Conservation (phyloP, 352 stramenopile species). For the Phytophthora kernoviae region DNA sequence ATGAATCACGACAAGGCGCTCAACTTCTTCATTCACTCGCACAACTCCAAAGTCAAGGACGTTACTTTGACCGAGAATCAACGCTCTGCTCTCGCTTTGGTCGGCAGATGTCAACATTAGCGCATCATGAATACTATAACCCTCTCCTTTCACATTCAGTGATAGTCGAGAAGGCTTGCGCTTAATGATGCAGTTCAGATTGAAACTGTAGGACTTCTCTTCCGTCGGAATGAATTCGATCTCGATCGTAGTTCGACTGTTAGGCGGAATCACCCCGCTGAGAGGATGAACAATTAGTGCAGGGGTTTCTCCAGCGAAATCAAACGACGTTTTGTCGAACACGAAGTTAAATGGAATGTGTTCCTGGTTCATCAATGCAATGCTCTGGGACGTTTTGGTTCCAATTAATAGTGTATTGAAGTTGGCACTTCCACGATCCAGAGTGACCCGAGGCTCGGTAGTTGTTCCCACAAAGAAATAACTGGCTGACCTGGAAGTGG, state of each 20-base stretch:
- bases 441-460: conserved; percentile 86
- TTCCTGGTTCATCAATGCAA: conserved; percentile 93
- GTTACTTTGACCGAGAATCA: conserved; percentile 38
- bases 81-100: conserved; percentile 41
- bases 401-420: conserved; percentile 93
- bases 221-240: conserved; percentile 92
- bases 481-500: conserved; percentile 87
- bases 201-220: conserved; percentile 94
- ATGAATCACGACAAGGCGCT: conserved; percentile 77
- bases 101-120: conserved; percentile 52
- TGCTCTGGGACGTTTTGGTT: conserved; percentile 82
- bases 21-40: conserved; percentile 79
- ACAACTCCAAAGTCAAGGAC: conserved; percentile 90
- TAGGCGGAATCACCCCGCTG: conserved; percentile 90
- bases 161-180: conserved; percentile 91
- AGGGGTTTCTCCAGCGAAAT: conserved; percentile 78
- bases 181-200: conserved; percentile 91
- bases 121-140: conserved; percentile 91
- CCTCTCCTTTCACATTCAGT: conserved; percentile 95
- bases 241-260: conserved; percentile 80
- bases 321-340: conserved; percentile 91
- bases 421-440: conserved; percentile 91
- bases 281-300: conserved; percentile 86
- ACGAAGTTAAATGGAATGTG: conserved; percentile 94
- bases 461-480: conserved; percentile 93